Conservation (phyloP, 208 protist genomes). For the Crithidia brevicula region DNA sequence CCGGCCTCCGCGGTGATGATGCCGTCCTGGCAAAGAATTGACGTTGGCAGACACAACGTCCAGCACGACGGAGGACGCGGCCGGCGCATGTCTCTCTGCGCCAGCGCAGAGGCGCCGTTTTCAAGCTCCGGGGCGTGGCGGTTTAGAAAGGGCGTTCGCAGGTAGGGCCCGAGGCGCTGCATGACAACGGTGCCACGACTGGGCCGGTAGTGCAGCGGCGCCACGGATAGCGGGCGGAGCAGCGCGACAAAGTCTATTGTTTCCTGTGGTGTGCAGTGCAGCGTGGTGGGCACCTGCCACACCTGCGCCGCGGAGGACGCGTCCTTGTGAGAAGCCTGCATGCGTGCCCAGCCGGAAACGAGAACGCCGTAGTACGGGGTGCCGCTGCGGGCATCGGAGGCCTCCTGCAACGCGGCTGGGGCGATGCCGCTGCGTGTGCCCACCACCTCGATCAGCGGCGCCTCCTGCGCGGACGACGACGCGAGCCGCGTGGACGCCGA, state of each 20-base stretch:
- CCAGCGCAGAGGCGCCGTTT: not conserved
- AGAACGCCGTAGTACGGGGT: conserved; percentile 72
- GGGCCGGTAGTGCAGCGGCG: conserved; percentile 64
- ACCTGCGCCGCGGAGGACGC: conserved; percentile 20
- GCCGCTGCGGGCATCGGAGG: conserved; percentile 22
- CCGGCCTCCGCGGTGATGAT: not conserved
- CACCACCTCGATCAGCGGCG: conserved; percentile 69
- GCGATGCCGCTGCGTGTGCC: conserved; percentile 40
- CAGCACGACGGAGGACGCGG: not conserved
- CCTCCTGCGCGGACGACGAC: not conserved
- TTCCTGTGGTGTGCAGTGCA: conserved; percentile 77
- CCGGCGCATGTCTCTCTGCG: not conserved
- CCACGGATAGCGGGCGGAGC: conserved; percentile 63
- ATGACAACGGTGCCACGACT: conserved; percentile 49
- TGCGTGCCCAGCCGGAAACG: conserved; percentile 76
- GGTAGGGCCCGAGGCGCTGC: conserved; percentile 61
- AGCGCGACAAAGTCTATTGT: conserved; percentile 71
- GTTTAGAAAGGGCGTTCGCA: conserved; percentile 42
- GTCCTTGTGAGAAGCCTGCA: no score
- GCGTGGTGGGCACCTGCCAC: conserved; percentile 72
- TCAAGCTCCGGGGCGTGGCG: conserved; percentile 5
- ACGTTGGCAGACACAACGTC: conserved; percentile 2
- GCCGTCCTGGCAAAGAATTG: not conserved
- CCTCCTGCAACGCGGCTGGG: conserved; percentile 34
- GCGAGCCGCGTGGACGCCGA: conserved; percentile 19